Evolutionary conservation across 345 rosid species (phyloP), one percentile per base, ranked within the genome.

Genomic region (Noccaea caerulescens): DNA sequence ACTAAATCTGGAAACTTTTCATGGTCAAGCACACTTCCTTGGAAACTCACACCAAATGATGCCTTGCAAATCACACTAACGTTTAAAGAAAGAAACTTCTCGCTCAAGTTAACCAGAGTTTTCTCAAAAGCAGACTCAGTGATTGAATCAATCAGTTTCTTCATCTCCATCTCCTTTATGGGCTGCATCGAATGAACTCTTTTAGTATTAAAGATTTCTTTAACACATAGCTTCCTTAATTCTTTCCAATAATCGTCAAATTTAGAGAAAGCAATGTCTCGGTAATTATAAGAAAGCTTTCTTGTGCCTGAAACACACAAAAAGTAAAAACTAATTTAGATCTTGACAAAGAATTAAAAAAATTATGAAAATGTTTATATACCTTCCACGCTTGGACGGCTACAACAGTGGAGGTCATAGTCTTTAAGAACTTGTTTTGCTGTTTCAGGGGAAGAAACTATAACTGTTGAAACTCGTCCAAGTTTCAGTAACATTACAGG

Each of bases 231-330:
- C 53, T 51, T 83, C 64, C 82, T 64, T 43, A 77, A 3, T 30
- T 77, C 71, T 71, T 78, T 10, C 81, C 88, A 82, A 23, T 80
- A 81, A 4, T 49, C 80, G 52, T 55, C 67, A 18, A 55, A 83
- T 0, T 80, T 62, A 23, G 79, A 71, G 32, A 72, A 75, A 53
- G 66, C 72, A 10, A 77, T 8, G 49, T 84, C 87, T 7, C 25
- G 38, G 42, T 54, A 71, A 36, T 80, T 75, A 59, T 77, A 72
- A 10, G 87, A 77, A 33, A 80, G 75, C 37, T 60, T 78, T 50
- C 66, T 47, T 18, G 69, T 3, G 4, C 83, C 79, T 33, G 30
- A 10, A 12, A 60, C 30, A 27, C 30, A 27, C 30, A 27, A 51
- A 16, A 56, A 25, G 3, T 7, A 23, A 3, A 20, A 8, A 62